Conservation (phyloP, 2,329 filamentous ascomycete species). For the Phaeomoniella chlamydospora region DNA sequence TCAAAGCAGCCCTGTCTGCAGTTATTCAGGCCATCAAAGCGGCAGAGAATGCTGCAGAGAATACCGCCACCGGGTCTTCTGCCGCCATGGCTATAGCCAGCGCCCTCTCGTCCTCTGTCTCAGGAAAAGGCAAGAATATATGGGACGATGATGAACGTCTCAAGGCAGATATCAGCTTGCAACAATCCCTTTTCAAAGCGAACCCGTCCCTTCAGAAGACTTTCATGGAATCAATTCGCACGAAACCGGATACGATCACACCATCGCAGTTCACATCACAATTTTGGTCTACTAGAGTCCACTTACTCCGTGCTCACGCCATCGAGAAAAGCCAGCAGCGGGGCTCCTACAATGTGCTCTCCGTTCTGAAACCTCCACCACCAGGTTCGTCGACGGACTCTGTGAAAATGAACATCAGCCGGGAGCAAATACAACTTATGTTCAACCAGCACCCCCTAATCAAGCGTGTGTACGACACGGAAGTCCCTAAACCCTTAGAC, state of each 20-base stretch:
- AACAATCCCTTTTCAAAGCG: conserved; percentile 76
- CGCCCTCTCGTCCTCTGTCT: conserved; percentile 44
- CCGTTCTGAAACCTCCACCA: conserved; percentile 76
- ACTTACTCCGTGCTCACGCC: conserved; percentile 75
- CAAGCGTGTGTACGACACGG: conserved; percentile 81
- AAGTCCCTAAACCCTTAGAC: conserved; percentile 53
- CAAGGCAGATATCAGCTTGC: conserved; percentile 63
- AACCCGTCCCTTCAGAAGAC: conserved; percentile 64
- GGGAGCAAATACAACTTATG: conserved; percentile 85
- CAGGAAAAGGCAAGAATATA: conserved; percentile 31
- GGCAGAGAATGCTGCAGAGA: conserved; percentile 20
- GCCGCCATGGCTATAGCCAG: conserved; percentile 66
- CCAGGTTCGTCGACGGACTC: conserved; percentile 59
- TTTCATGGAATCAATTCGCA: conserved; percentile 69
- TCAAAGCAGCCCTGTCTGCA: conserved; percentile 69
- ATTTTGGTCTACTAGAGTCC: conserved; percentile 86
- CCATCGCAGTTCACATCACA: conserved; percentile 72
- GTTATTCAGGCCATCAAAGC: conserved; percentile 59
- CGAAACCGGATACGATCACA: conserved; percentile 73
- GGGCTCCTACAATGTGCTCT: conserved; percentile 86
- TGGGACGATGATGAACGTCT: conserved; percentile 74
- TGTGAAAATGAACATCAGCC: conserved; percentile 68
- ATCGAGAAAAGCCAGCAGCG: conserved; percentile 77
- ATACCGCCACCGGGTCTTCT: conserved; percentile 29
- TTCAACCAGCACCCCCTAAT: conserved; percentile 88